Conservation (phyloP, 164 flowering plant genomes). For the Magnolia officinalis region DNA sequence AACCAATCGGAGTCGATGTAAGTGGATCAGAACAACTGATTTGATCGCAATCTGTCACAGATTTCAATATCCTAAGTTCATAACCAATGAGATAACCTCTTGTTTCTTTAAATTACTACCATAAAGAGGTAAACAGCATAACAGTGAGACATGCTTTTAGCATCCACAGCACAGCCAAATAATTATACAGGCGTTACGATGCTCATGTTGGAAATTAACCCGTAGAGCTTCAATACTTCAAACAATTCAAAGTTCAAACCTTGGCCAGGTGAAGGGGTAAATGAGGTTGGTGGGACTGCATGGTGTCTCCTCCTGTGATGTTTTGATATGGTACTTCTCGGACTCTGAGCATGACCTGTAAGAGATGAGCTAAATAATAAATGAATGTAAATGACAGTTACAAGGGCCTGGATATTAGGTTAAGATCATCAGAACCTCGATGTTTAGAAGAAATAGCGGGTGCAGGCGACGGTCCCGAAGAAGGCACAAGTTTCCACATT, state of each 20-base stretch:
- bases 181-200: background rate
- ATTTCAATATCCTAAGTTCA: background rate
- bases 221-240: background rate
- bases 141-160: background rate
- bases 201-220: background rate
- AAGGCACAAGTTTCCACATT: constrained; percentile 17
- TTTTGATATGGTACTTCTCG: constrained; percentile 24
- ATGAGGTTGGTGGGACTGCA: constrained; percentile 52
- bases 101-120: background rate
- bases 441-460: constrained; percentile 53
- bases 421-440: constrained; percentile 33
- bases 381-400: background rate
- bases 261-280: constrained; percentile 34
- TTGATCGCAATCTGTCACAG: constrained; percentile 74
- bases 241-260: constrained; percentile 10
- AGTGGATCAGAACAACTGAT: constrained; percentile 65
- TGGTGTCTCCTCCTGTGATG: constrained; percentile 34
- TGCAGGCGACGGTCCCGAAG: constrained; percentile 30
- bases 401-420: constrained; percentile 4
- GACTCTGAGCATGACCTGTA: constrained; percentile 42
- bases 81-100: background rate
- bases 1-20: constrained; percentile 74
- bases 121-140: background rate
- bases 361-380: constrained; percentile 1
- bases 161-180: background rate